phyloP scores from a whole-genome alignment of 164 flowering plant species.

The Magnolia kwangsiensis region DNA sequence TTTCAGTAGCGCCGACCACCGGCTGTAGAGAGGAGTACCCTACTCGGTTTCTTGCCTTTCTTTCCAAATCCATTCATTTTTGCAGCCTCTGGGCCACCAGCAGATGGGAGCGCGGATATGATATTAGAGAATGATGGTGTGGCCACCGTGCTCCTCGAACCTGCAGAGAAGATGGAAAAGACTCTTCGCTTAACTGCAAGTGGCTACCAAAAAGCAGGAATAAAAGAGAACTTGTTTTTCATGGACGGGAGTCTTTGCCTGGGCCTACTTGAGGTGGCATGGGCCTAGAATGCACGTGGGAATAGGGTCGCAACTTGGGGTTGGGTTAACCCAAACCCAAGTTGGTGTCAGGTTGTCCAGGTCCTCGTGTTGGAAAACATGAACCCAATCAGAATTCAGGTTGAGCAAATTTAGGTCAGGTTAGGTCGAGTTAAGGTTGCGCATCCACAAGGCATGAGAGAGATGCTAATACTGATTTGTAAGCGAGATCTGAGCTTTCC shows the following conservation, averaged over 20 bases:
- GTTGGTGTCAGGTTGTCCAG: no score
- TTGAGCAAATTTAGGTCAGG: no score
- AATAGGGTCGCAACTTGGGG: no score
- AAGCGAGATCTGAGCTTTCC: no score
- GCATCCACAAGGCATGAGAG: no score
- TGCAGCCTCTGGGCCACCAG: slow-evolving; percentile 26
- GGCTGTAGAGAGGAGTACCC: slow-evolving; percentile 81
- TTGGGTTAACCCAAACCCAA: no score
- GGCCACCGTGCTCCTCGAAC: slow-evolving; percentile 30
- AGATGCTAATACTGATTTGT: no score
- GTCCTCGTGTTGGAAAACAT: no score
- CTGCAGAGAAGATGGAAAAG: slow-evolving; percentile 31
- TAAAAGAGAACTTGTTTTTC: not conserved
- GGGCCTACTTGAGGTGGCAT: not conserved
- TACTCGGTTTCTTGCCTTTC: slow-evolving; percentile 77
- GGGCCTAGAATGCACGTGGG: no score
- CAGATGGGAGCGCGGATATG: slow-evolving; percentile 49
- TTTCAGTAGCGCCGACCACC: slow-evolving; percentile 83
- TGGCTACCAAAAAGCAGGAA: not conserved
- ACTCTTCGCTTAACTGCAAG: no score
- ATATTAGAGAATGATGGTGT: slow-evolving; percentile 65
- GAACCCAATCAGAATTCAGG: no score
- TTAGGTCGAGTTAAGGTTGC: no score
- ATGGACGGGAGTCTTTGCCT: not conserved
- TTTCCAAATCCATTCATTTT: slow-evolving; percentile 48